These are phyloP conservation scores for Quercus ilex DNA, from an alignment of 306 rosid species.

Conservation along the genomic window DNA sequence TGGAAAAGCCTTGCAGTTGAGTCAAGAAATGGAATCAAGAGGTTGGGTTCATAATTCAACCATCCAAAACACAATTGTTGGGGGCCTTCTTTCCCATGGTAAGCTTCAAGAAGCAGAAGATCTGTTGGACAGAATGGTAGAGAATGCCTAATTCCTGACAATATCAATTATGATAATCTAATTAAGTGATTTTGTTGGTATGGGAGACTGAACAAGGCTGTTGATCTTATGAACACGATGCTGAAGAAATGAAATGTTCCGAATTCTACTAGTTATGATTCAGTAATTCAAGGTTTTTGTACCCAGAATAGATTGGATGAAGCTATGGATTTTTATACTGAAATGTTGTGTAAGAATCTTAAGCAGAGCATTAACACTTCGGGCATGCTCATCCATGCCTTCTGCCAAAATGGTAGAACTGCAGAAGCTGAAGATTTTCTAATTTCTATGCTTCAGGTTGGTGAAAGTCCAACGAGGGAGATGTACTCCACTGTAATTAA, in stretches of 20 bases:
- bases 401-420: slow-evolving; percentile 57
- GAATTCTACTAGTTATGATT: slow-evolving; percentile 61
- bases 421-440: slow-evolving; percentile 64
- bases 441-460: slow-evolving; percentile 37
- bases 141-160: slow-evolving; percentile 57
- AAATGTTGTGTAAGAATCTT: slow-evolving; percentile 57
- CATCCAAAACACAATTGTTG: slow-evolving; percentile 53
- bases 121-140: slow-evolving; percentile 57
- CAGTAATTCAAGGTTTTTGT: slow-evolving; percentile 53
- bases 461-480: slow-evolving; percentile 63
- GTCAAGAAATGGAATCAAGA: slow-evolving; percentile 64
- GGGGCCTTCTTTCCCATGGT: slow-evolving; percentile 53
- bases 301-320: slow-evolving; percentile 37
- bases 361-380: slow-evolving; percentile 48
- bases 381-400: slow-evolving; percentile 44
- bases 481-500: slow-evolving; percentile 54
- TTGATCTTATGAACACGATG: slow-evolving; percentile 65
- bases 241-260: slow-evolving; percentile 61
- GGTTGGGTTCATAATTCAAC: slow-evolving; percentile 65
- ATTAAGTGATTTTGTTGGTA: slow-evolving; percentile 54
- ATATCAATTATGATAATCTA: slow-evolving; percentile 61
- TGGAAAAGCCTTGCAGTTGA: slow-evolving; percentile 56
- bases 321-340: slow-evolving; percentile 61
- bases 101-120: slow-evolving; percentile 63
- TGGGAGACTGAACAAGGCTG: slow-evolving; percentile 59